Evolutionary conservation across 2,329 filamentous ascomycete genomes (phyloP).

Genomic region (Fusarium tanahbumbuense): DNA sequence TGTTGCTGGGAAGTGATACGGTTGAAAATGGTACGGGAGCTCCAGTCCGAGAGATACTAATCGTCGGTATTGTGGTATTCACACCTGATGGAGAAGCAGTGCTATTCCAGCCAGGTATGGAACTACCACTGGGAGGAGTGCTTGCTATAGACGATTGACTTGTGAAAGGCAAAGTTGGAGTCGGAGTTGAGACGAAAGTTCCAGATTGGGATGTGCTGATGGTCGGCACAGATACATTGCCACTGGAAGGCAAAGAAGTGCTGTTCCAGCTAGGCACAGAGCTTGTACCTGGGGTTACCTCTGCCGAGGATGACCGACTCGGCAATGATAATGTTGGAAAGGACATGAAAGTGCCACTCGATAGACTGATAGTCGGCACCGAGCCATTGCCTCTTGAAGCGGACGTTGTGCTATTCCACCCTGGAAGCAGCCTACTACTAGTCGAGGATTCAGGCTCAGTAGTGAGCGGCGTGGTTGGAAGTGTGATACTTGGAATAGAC

Average conservation of each 20-base stretch:
- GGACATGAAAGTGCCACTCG: constrained; percentile 9
- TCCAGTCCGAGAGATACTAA: constrained; percentile 5
- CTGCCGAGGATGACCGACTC: not conserved
- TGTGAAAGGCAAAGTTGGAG: not conserved
- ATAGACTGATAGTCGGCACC: constrained; percentile 4
- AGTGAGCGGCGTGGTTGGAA: not conserved
- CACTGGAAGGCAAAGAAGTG: not conserved
- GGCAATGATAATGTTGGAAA: not conserved
- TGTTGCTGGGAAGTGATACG: not conserved
- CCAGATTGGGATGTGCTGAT: not conserved
- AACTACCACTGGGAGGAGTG: not conserved
- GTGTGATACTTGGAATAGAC: not conserved
- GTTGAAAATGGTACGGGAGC: constrained; percentile 1
- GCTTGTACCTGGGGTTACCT: not conserved
- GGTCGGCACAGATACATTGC: constrained; percentile 4
- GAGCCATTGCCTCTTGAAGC: not conserved
- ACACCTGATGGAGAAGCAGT: not conserved
- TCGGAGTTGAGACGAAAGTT: not conserved
- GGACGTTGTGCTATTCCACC: constrained; percentile 13
- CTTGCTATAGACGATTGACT: not conserved
- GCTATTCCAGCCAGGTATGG: not conserved
- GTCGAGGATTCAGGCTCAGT: not conserved
- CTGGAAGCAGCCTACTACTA: not conserved
- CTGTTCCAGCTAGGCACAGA: constrained; percentile 1
- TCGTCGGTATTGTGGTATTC: not conserved